Evolutionary conservation across 345 rosid genomes (phyloP).

Genomic region (Euphorbia tirucalli): DNA sequence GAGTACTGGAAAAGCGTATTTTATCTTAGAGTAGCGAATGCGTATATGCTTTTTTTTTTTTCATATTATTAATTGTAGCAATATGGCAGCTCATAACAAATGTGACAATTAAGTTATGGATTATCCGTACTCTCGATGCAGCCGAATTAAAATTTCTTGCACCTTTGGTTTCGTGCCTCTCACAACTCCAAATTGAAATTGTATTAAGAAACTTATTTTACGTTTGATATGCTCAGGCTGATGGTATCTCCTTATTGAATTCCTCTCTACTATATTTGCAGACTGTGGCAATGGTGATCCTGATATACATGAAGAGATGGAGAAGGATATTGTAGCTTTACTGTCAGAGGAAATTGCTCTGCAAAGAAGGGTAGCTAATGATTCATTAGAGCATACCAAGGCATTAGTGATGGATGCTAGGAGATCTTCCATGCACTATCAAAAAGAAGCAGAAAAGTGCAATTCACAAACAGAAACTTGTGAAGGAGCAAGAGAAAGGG

Average conservation of each 20-base stretch:
- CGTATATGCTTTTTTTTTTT: too few relatives aligned
- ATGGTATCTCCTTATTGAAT: background rate
- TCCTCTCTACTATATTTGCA: conserved; percentile 13
- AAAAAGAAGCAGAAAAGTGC: conserved; percentile 49
- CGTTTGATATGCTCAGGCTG: too few relatives aligned
- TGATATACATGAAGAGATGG: conserved; percentile 35
- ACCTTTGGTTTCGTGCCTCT: too few relatives aligned
- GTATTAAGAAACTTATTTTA: too few relatives aligned
- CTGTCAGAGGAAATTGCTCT: conserved; percentile 38
- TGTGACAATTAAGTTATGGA: too few relatives aligned
- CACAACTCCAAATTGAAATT: too few relatives aligned
- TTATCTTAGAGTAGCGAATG: too few relatives aligned
- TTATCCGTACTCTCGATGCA: too few relatives aligned
- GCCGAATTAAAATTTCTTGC: too few relatives aligned
- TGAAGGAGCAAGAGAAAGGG: conserved; percentile 43
- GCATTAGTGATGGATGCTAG: conserved; percentile 17
- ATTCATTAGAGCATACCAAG: conserved; percentile 26
- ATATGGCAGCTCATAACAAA: too few relatives aligned
- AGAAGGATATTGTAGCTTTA: conserved; percentile 30
- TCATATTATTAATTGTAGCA: too few relatives aligned
- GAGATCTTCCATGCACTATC: conserved; percentile 27
- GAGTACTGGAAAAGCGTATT: background rate
- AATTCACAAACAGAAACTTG: conserved; percentile 33
- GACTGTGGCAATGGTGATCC: conserved; percentile 38
- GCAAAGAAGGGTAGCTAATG: conserved; percentile 37